Evolutionary conservation across 495 filamentous ascomycete genomes (phyloP).

Genomic region (Lasiosphaeria miniovina): DNA sequence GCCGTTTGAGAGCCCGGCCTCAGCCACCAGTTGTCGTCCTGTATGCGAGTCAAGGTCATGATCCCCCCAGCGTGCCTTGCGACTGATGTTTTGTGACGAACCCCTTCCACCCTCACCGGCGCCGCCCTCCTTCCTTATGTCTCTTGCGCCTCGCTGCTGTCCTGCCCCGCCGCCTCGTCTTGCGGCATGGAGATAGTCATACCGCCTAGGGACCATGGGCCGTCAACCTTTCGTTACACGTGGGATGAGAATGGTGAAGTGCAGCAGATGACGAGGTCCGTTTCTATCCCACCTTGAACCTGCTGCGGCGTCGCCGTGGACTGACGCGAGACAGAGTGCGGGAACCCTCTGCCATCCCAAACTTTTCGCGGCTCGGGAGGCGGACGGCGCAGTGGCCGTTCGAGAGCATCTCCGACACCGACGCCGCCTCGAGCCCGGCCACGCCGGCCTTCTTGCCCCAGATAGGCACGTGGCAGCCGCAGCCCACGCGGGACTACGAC

Average conservation of each 20-base stretch:
- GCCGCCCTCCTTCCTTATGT: slow-evolving; percentile 15
- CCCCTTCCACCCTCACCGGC: neutral
- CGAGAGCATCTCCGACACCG: slow-evolving; percentile 27
- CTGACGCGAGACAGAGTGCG: slow-evolving; percentile 13
- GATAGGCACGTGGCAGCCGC: slow-evolving; percentile 27
- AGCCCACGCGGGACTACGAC: slow-evolving; percentile 9
- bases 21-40: neutral
- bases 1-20: neutral
- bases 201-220: slow-evolving; percentile 31
- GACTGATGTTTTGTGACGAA: neutral
- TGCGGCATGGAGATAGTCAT: slow-evolving; percentile 34
- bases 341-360: slow-evolving; percentile 11
- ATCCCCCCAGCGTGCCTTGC: neutral
- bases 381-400: slow-evolving; percentile 36
- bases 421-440: slow-evolving; percentile 17
- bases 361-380: slow-evolving; percentile 13
- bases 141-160: slow-evolving; percentile 6
- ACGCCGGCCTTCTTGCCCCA: slow-evolving; percentile 15
- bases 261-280: slow-evolving; percentile 27
- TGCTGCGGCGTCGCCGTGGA: neutral
- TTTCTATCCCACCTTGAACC: neutral
- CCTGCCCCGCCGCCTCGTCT: slow-evolving; percentile 7
- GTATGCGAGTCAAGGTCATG: slow-evolving; percentile 1
- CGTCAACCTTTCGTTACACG: slow-evolving; percentile 27
- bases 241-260: slow-evolving; percentile 37